These are phyloP conservation scores for Crotalaria pallida DNA, from an alignment of 306 rosid genomes.

Conservation along the genomic window DNA sequence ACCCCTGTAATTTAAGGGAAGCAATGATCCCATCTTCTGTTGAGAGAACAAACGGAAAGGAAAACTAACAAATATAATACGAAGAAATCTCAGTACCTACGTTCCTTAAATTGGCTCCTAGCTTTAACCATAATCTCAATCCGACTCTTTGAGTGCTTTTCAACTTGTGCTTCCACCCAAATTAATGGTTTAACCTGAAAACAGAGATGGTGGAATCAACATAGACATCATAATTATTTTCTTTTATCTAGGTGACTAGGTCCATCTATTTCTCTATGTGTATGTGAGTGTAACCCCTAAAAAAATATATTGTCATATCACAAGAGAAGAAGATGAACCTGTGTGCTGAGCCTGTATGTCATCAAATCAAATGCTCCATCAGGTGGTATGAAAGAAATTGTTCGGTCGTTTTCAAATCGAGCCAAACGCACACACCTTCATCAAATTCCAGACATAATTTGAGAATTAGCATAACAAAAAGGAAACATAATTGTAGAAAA, in stretches of 20 bases:
- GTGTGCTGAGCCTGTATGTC: constrained; percentile 92
- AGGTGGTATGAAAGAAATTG: constrained; percentile 94
- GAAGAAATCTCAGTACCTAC: constrained; percentile 52
- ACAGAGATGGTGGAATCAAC: not conserved
- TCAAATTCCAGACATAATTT: constrained; percentile 29
- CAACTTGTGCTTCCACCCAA: constrained; percentile 98
- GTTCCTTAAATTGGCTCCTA: constrained; percentile 98
- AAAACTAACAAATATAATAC: not conserved
- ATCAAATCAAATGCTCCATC: constrained; percentile 97
- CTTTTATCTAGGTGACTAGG: not conserved
- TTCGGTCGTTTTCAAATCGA: constrained; percentile 96
- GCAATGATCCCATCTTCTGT: constrained; percentile 1
- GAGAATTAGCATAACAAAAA: constrained; percentile 22
- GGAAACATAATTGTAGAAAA: not conserved
- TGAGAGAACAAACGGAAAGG: not conserved
- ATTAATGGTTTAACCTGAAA: constrained; percentile 87
- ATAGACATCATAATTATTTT: not conserved
- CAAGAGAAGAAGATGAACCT: constrained; percentile 52
- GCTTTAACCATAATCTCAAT: constrained; percentile 91
- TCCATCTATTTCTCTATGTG: not conserved
- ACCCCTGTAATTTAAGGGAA: not conserved
- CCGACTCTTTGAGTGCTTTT: constrained; percentile 94
- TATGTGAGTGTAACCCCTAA: not conserved
- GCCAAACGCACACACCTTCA: constrained; percentile 97
- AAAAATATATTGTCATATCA: constrained; percentile 11